phyloP scores from a whole-genome alignment of 306 rosid species.

The Rubus parviflorus region DNA sequence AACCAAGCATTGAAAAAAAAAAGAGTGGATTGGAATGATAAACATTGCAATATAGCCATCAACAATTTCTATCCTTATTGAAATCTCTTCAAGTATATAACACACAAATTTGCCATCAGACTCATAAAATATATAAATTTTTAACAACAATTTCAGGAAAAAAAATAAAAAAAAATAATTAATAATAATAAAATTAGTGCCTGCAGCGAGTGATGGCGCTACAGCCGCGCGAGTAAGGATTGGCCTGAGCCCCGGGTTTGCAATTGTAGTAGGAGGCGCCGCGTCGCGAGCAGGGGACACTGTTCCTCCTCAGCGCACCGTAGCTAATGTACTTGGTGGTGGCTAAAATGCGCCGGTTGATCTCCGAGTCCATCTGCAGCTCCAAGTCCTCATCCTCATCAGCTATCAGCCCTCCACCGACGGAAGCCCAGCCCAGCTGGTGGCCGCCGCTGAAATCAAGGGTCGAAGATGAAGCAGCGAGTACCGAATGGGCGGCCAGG shows the following conservation, averaged over 20 bases:
- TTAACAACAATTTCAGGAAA: not conserved
- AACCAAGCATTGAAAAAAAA: not conserved
- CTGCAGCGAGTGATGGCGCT: slow-evolving; percentile 83
- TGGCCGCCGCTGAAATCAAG: slow-evolving; percentile 33
- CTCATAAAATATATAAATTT: slow-evolving; percentile 6
- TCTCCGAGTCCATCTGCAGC: slow-evolving; percentile 83
- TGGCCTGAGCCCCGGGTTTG: slow-evolving; percentile 86
- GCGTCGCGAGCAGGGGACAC: slow-evolving; percentile 83
- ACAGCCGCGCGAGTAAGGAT: slow-evolving; percentile 90
- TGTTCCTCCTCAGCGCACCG: slow-evolving; percentile 92
- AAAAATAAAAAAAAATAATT: not conserved
- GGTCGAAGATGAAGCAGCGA: slow-evolving; percentile 43
- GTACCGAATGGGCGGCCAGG: slow-evolving; percentile 47
- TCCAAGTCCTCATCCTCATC: slow-evolving; percentile 51
- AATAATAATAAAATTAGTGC: slow-evolving; percentile 31
- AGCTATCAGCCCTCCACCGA: slow-evolving; percentile 58
- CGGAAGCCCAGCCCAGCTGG: slow-evolving; percentile 50
- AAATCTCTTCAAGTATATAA: slow-evolving; percentile 15
- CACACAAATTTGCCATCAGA: not conserved
- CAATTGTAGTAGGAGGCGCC: slow-evolving; percentile 98
- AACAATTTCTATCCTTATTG: slow-evolving; percentile 12
- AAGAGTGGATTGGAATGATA: not conserved
- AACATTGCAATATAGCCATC: not conserved
- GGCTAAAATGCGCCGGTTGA: slow-evolving; percentile 80
- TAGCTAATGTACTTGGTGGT: slow-evolving; percentile 70